phyloP scores from a whole-genome alignment of 306 rosid genomes.

The Echinosophora koreensis region DNA sequence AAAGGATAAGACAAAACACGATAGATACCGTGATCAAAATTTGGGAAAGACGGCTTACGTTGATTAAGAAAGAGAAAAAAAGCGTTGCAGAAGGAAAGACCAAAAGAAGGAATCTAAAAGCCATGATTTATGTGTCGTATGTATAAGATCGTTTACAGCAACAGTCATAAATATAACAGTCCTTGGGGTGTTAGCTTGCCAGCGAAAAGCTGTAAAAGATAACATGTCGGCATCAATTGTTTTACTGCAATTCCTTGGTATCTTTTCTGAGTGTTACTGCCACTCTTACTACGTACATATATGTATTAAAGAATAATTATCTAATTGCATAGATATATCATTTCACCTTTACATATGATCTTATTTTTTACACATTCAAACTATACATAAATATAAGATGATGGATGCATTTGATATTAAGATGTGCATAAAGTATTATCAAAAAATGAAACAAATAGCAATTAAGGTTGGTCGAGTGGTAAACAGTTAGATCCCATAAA shows the following conservation, averaged over 20 bases:
- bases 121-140: conserved; percentile 39
- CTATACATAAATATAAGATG: too few species aligned
- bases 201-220: conserved; percentile 58
- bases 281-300: too few species aligned
- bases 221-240: conserved; percentile 23
- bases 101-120: conserved; percentile 51
- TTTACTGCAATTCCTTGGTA: conserved; percentile 20
- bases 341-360: too few species aligned
- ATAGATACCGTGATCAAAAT: conserved; percentile 36
- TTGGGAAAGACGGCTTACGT: conserved; percentile 31
- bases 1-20: conserved; percentile 21
- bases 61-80: conserved; percentile 43
- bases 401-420: too few species aligned
- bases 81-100: conserved; percentile 46
- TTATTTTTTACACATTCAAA: too few species aligned
- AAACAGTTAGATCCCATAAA: too few species aligned
- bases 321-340: too few species aligned
- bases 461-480: too few species aligned
- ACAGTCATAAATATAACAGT: conserved; percentile 53
- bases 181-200: conserved; percentile 52
- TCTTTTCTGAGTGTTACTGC: not conserved
- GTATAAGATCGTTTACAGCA: conserved; percentile 33
- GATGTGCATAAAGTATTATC: not conserved
- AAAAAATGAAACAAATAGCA: not conserved
- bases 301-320: too few species aligned